Base-by-base conservation (phyloP, 768 basidiomycete species). In the Cystobasidium ongulense region DNA sequence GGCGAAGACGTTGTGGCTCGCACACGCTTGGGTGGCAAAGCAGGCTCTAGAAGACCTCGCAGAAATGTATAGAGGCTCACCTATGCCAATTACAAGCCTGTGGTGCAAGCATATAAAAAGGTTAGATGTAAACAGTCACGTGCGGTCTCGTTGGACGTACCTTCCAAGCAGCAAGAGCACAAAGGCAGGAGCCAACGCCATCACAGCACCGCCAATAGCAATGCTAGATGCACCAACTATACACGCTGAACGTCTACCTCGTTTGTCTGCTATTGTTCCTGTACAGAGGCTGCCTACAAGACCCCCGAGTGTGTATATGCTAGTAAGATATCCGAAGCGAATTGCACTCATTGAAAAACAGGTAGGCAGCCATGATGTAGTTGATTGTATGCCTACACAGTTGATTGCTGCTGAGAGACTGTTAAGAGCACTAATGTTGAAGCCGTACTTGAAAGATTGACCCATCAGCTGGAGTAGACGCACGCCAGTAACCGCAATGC, bases 251-350 rank as follows among this genome's bases (percentile, higher is more conserved):
- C 85, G 89, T 35, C 91, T 86, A 1, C 92, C 92, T 78, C 82
- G 85, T 36, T 84, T 83, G 75, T 90, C 89, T 85, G 90, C 89
- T 72, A 88, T 78, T 23, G 85, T 78, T 78, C 88, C 89, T 1
- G 90, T 87, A 17, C 83, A 80, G 31, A 89, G 78, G 78, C 90
- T 91, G 8, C 92, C 92, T 18, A 88, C 74, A 29, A 97, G 84
- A 41, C 95, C 95, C 15, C 95, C 95, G 18, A 90, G 81, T 0
- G 92, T 93, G 82, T 91, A 96, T 31, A 90, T 81, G 33, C 92
- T 84, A 0, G 94, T 97, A 38, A 96, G 86, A 53, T 89, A 80
- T 23, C 92, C 90, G 82, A 94, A 97, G 0, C 84, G 84, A 53
- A 86, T 83, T 11, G 27, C 53, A 18, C n/a, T 29, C 63, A 64